phyloP scores from a whole-genome alignment of 805 yeast genomes.

The Groenewaldozyma tartarivorans region DNA sequence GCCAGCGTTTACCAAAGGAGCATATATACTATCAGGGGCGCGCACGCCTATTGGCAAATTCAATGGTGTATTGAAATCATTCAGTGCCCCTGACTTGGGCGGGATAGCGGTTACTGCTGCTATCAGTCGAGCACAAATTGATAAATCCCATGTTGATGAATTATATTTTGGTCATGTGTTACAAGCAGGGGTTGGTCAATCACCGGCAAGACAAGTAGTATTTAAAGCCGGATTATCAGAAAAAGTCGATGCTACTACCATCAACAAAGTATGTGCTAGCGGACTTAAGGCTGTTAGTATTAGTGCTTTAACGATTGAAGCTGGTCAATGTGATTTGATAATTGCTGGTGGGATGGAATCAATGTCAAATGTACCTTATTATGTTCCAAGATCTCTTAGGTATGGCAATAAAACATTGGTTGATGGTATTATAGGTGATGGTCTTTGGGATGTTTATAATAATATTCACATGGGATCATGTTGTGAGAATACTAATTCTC shows the following conservation, averaged over 20 bases:
- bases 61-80: conserved; percentile 68
- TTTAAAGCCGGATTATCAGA: conserved; percentile 76
- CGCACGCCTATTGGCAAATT: conserved; percentile 95
- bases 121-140: conserved; percentile 67
- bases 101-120: conserved; percentile 82
- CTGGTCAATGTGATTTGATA: conserved; percentile 78
- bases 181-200: conserved; percentile 89
- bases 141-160: conserved; percentile 73
- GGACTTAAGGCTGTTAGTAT: conserved; percentile 83
- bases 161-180: conserved; percentile 84
- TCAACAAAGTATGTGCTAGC: conserved; percentile 94
- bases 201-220: conserved; percentile 96
- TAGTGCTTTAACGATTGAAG: conserved; percentile 78
- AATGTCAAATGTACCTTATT: conserved; percentile 91
- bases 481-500: conserved; percentile 88
- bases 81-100: conserved; percentile 73
- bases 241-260: conserved; percentile 73
- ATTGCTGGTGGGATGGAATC: conserved; percentile 96
- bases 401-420: conserved; percentile 44
- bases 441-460: conserved; percentile 81
- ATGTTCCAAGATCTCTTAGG: conserved; percentile 58
- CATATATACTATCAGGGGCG: conserved; percentile 77
- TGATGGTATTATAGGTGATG: conserved; percentile 67
- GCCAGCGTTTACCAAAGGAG: no score
- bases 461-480: conserved; percentile 86